Base-by-base conservation (phyloP, 1,284 basidiomycete genomes). In the Inonotus obliquus region DNA sequence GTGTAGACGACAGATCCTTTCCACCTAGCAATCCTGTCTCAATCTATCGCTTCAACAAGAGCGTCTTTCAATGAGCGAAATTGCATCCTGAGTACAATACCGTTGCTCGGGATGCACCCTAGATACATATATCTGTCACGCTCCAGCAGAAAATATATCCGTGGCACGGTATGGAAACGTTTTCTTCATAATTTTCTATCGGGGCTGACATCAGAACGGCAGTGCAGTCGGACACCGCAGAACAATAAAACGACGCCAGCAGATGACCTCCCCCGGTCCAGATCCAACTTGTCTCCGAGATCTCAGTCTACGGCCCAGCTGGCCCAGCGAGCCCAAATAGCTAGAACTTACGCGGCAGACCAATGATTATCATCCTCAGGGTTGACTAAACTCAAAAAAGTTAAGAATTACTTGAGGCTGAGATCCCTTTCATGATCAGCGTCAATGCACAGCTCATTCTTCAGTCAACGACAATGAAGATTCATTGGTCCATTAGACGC, bases 201-300 rank as follows among this genome's bases (percentile, higher is more conserved):
- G n/a, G 25, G 49, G 21, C 29, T 51, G 49, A 51, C 49, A 51
- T 51, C 49, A 51, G 49, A 51, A n/a, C 38, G n/a, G n/a, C n/a
- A n/a, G n/a, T 39, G 38, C 11, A n/a, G 38, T 13, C n/a, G 38
- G 38, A 27, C 49, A 7, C 10, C 29, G 49, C 49, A 25, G 49
- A 25, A 51, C 49, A 51, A 51, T 51, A 51, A 48, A 23, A 27
- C 4, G 49, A 32, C n/a, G 49, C n/a, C n/a, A n/a, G n/a, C n/a
- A n/a, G n/a, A n/a, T n/a, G n/a, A n/a, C n/a, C n/a, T n/a, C n/a
- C n/a, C 48, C 45, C 45, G 13, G 23, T 11, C 10, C 49, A 51
- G 49, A 51, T 51, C 49, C 49, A 32, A 0, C 19, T 51, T 27
- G 27, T 29, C 23, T 11, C n/a, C 27, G 25, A n/a, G 49, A 51